These are phyloP conservation scores for Vigna trinervia DNA, from an alignment of 306 rosid species.

Conservation along the genomic window DNA sequence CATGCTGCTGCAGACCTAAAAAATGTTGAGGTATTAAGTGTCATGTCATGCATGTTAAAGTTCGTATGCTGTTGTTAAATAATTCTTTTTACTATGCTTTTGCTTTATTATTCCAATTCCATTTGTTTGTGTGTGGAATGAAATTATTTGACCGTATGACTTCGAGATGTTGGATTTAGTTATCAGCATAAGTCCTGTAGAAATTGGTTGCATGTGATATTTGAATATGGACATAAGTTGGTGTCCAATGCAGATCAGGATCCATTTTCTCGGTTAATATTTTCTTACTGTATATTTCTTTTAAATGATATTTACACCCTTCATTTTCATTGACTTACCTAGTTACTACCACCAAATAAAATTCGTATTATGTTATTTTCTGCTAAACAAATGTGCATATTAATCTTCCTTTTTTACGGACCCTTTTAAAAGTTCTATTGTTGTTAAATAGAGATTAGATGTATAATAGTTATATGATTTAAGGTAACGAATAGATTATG, in stretches of 20 bases:
- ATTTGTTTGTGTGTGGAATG: slow-evolving; percentile 23
- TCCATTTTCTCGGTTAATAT: too few species aligned
- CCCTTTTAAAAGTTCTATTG: too few species aligned
- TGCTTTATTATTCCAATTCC: slow-evolving; percentile 6
- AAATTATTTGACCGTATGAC: slow-evolving; percentile 24
- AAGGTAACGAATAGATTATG: too few species aligned
- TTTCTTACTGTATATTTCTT: too few species aligned
- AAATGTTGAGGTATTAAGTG: slow-evolving; percentile 70
- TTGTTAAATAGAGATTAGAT: too few species aligned
- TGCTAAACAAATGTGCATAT: too few species aligned
- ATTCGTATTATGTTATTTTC: too few species aligned
- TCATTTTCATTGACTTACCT: too few species aligned
- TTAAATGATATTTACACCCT: too few species aligned
- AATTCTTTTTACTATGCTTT: slow-evolving; percentile 27
- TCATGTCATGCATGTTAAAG: slow-evolving; percentile 12
- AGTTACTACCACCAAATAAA: too few species aligned
- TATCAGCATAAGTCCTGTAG: slow-evolving; percentile 25
- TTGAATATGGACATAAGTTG: slow-evolving; percentile 30
- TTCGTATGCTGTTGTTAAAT: slow-evolving; percentile 30
- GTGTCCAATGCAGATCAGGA: background rate
- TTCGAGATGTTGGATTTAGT: slow-evolving; percentile 8
- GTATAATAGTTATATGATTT: too few species aligned
- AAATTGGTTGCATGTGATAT: slow-evolving; percentile 25
- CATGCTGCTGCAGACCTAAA: slow-evolving; percentile 83
- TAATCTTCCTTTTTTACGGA: too few species aligned